A percentile compares a stretch with the other conserved stretches of the same genome.
Conservation (phyloP, 1,139 yeast species). For the Candida glucosophila region DNA sequence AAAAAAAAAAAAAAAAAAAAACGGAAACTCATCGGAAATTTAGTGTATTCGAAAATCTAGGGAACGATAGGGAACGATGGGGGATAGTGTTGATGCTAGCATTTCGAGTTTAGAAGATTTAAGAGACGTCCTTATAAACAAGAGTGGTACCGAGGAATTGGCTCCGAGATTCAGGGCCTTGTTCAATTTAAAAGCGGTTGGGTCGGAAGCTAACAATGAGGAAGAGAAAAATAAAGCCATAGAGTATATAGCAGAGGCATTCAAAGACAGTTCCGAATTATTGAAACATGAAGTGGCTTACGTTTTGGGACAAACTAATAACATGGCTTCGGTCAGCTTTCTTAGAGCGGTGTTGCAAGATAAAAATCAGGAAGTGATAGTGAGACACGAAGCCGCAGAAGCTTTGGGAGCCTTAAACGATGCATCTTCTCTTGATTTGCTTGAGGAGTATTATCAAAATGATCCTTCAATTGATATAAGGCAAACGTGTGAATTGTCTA, state of each 20-base stretch:
- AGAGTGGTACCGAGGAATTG: constrained; percentile 57
- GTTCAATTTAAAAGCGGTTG: constrained; percentile 81
- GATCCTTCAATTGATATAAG: constrained; percentile 86
- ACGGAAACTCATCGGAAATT: too few relatives aligned
- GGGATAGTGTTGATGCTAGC: constrained; percentile 34
- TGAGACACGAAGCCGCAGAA: constrained; percentile 98
- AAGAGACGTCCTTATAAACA: constrained; percentile 61
- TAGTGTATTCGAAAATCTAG: too few relatives aligned
- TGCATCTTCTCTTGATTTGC: constrained; percentile 57
- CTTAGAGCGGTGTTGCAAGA: constrained; percentile 67
- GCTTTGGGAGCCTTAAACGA: constrained; percentile 96
- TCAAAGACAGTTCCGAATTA: constrained; percentile 78
- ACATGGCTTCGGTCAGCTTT: constrained; percentile 65
- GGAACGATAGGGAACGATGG: too few relatives aligned
- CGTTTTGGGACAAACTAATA: constrained; percentile 94
- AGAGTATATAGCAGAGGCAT: constrained; percentile 75
- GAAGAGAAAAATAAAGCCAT: constrained; percentile 55
- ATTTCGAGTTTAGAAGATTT: constrained; percentile 54
- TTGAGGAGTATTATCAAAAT: constrained; percentile 52
- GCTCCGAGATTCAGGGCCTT: constrained; percentile 90
- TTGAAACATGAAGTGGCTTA: constrained; percentile 97
- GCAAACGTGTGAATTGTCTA: constrained; percentile 96
- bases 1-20: too few relatives aligned
- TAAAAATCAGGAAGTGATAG: constrained; percentile 80
- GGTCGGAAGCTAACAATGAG: constrained; percentile 49